Conservation (phyloP, 768 basidiomycete genomes). For the Amylocystis lapponica region DNA sequence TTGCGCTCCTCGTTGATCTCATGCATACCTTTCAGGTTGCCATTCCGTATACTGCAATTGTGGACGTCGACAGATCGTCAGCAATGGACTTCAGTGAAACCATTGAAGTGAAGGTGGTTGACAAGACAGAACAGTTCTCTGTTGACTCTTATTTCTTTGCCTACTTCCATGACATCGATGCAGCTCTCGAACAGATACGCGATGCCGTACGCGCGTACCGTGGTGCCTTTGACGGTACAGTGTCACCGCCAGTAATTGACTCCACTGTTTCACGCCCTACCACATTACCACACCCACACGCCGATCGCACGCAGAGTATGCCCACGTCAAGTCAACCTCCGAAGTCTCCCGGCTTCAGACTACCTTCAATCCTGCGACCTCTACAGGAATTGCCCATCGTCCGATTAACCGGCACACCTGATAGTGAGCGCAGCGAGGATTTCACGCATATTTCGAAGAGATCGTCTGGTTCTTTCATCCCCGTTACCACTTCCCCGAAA, state of each 20-base stretch:
- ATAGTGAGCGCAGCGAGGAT: slow-evolving; percentile 44
- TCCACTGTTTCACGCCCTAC: slow-evolving; percentile 16
- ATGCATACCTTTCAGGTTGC: slow-evolving; percentile 56
- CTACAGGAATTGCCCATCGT: slow-evolving; percentile 51
- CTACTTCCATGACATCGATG: slow-evolving; percentile 80
- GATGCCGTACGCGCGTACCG: slow-evolving; percentile 62
- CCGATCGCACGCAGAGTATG: slow-evolving; percentile 37
- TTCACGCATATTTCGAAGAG: slow-evolving; percentile 68
- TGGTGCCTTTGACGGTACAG: slow-evolving; percentile 12
- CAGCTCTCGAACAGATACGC: slow-evolving; percentile 76
- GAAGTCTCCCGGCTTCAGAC: slow-evolving; percentile 42
- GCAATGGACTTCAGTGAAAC: slow-evolving; percentile 97
- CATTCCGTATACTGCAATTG: slow-evolving; percentile 84
- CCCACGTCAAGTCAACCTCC: slow-evolving; percentile 24
- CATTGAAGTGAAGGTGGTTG: slow-evolving; percentile 88
- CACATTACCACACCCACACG: slow-evolving; percentile 14
- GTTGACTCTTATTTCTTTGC: slow-evolving; percentile 92
- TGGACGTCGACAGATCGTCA: slow-evolving; percentile 83
- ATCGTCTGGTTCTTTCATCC: slow-evolving; percentile 51
- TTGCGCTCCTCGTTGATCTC: background rate
- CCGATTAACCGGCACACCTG: slow-evolving; percentile 26
- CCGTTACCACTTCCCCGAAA: slow-evolving; percentile 43
- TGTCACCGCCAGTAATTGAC: slow-evolving; percentile 20
- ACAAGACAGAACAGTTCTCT: slow-evolving; percentile 71
- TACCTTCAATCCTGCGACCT: slow-evolving; percentile 62